These are phyloP conservation scores for Leccinellum rugosiceps DNA, from an alignment of 768 basidiomycete species.

Conservation along the genomic window DNA sequence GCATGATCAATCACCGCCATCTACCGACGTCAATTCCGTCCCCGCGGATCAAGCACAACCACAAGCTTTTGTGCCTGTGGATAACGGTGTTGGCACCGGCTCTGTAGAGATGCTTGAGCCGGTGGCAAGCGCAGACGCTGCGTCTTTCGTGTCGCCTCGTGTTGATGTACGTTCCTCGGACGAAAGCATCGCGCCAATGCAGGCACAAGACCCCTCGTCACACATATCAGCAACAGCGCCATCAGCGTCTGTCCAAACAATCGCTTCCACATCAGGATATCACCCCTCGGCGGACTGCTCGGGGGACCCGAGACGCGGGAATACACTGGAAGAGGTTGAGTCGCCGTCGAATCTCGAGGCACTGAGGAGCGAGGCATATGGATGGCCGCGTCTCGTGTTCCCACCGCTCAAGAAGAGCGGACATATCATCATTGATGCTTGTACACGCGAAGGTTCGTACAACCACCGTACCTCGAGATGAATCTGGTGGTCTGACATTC, in stretches of 20 bases:
- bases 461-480: conserved; percentile 7
- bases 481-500: not conserved
- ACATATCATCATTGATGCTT: conserved; percentile 89
- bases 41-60: conserved; percentile 20
- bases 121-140: conserved; percentile 15
- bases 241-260: conserved; percentile 6
- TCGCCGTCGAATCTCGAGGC: conserved; percentile 42
- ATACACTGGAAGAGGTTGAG: conserved; percentile 5
- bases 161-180: conserved; percentile 18
- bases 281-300: not conserved
- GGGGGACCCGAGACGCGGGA: conserved; percentile 1
- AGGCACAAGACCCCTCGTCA: conserved; percentile 10
- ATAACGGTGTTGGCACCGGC: conserved; percentile 17
- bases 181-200: conserved; percentile 10
- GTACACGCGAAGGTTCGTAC: conserved; percentile 70
- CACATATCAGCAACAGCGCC: conserved; percentile 12
- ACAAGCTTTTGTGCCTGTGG: conserved; percentile 16
- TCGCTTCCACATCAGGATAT: conserved; percentile 9
- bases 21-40: conserved; percentile 18
- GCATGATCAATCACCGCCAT: conserved; percentile 13
- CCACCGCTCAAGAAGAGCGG: conserved; percentile 91
- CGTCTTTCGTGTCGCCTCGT: conserved; percentile 24
- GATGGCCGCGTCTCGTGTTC: conserved; percentile 89
- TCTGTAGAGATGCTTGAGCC: conserved; percentile 14
- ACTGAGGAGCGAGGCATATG: conserved; percentile 72